Evolutionary conservation across 1,284 basidiomycete species (phyloP), one percentile per base, ranked within the genome.

Genomic region (Austroboletus novae-zelandiae): DNA sequence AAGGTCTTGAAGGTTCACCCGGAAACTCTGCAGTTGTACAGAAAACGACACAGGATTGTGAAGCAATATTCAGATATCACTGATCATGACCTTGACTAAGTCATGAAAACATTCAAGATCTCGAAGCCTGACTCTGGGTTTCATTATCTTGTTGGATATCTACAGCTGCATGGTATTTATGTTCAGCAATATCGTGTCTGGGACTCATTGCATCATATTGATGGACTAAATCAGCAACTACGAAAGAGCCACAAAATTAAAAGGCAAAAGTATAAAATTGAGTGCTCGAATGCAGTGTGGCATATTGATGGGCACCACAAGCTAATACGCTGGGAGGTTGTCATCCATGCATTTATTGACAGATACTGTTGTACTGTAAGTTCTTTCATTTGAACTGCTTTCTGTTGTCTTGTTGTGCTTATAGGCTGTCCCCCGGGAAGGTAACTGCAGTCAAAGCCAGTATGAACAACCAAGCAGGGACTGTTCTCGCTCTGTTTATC

Each of bases 401-500:
- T 23, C 20, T 23, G 20, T 23, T 23, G 20, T 23, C 20, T 23
- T 4, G 4, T 23, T 23, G 20, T 4, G 4, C 20, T 23, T 23
- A 23, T 23, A 23, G 2, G 20, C 20, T 23, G 20, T 23, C 4
- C 4, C 20, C 20, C 4, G 14, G 6, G 6, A 32, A 48, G 56
- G 20, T 57, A 2, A 51, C 36, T 0, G 47, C 15, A 1, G 3
- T 64, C 9, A 9, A 4, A 45, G 56, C 62, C 3, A 64, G 58
- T 4, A 48, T 52, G 1, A 70, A 71, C 39, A 74, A 73, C 40
- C 23, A 37, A 0, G 52, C 67, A 1, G 0, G 8, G 0, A 73
- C 65, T 0, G 67, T 74, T 0, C 48, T 68, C 0, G 17, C 56
- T 0, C 25, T 65, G 0, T 71, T 72, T 42, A 17, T 55, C 4